Evolutionary conservation across 257 asterid species (phyloP).

Genomic region (Nicotiana tomentosiformis): DNA sequence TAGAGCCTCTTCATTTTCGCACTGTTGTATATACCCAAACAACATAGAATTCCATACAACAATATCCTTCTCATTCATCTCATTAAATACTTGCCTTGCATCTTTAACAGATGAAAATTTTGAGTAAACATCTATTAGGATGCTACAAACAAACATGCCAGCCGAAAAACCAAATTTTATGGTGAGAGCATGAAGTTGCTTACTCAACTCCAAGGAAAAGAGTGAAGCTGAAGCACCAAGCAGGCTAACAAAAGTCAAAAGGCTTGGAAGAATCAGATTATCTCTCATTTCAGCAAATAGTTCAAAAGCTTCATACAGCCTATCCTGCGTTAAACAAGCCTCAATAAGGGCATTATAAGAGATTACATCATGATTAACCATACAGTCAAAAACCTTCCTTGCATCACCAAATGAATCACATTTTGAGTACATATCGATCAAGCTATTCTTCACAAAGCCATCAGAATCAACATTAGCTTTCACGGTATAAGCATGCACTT

Average conservation of each 20-base stretch:
- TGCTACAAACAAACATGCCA: conserved; percentile 33
- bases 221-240: conserved; percentile 36
- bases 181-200: conserved; percentile 39
- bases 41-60: conserved; percentile 48
- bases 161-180: conserved; percentile 28
- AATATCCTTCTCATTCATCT: conserved; percentile 34
- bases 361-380: conserved; percentile 10
- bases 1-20: conserved; percentile 33
- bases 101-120: conserved; percentile 22
- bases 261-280: conserved; percentile 23
- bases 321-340: conserved; percentile 30
- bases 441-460: conserved; percentile 33
- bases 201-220: conserved; percentile 13
- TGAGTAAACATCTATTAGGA: conserved; percentile 34
- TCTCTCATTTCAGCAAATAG: conserved; percentile 36
- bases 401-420: conserved; percentile 34
- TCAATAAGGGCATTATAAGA: conserved; percentile 39
- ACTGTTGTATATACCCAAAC: conserved; percentile 25
- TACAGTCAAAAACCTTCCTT: conserved; percentile 19
- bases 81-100: conserved; percentile 33
- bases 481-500: conserved; percentile 36
- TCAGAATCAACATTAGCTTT: conserved; percentile 34
- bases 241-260: conserved; percentile 33
- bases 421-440: conserved; percentile 43
- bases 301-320: conserved; percentile 22